phyloP scores from a whole-genome alignment of 192 early-diverging fungal genomes.

The Rhizophagus clarus region DNA sequence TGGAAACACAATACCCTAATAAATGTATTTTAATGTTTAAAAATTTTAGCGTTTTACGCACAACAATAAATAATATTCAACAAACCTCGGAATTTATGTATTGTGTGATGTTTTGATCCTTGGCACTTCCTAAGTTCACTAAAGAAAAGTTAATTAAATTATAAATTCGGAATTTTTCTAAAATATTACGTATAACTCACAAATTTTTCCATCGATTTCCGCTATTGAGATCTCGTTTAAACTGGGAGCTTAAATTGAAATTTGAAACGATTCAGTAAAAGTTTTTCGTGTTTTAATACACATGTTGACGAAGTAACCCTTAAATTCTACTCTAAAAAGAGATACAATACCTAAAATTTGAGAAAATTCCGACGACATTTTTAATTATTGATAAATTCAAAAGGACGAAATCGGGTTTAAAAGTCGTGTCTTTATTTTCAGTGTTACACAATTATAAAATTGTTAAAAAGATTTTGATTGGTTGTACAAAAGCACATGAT shows the following conservation, averaged over 20 bases:
- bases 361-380: neutral
- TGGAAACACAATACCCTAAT: neutral
- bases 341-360: neutral
- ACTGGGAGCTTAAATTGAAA: neutral
- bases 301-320: neutral
- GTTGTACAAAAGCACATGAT: neutral
- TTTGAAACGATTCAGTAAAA: neutral
- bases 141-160: neutral
- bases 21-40: neutral
- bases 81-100: neutral
- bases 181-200: neutral
- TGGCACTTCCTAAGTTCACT: neutral
- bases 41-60: neutral
- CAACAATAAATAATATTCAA: too few species aligned
- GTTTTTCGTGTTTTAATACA: neutral
- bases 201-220: constrained; percentile 20
- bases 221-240: constrained; percentile 1
- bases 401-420: neutral
- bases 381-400: too few species aligned
- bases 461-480: neutral
- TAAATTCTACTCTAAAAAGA: neutral
- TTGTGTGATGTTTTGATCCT: neutral
- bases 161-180: neutral
- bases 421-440: neutral
- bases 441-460: neutral